phyloP scores from a whole-genome alignment of 78 protist species.

The Neovahlkampfia damariscottae region DNA sequence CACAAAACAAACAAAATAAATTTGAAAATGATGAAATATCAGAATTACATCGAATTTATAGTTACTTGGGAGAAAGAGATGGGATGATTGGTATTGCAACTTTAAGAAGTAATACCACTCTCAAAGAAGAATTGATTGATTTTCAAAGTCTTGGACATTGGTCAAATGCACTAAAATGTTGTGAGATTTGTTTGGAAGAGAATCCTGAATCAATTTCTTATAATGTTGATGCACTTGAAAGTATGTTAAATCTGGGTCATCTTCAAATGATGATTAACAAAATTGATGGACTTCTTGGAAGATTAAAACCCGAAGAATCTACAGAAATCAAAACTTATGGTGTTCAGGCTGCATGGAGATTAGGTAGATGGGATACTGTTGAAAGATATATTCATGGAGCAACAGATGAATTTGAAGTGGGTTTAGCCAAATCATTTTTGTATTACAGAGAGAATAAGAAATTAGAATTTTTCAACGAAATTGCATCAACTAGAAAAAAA shows the following conservation, averaged over 20 bases:
- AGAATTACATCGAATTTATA: background rate
- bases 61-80: slow-evolving; percentile 3
- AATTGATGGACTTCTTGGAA: background rate
- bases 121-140: slow-evolving; percentile 5
- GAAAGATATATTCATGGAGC: background rate
- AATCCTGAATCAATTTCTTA: background rate
- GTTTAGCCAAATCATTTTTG: background rate
- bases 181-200: background rate
- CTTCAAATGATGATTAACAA: background rate
- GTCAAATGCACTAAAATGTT: background rate
- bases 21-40: slow-evolving; percentile 1
- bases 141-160: slow-evolving; percentile 9
- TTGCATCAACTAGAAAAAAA: background rate
- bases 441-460: background rate
- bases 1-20: background rate
- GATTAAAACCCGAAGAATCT: background rate
- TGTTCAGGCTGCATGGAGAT: slow-evolving; percentile 41
- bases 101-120: background rate
- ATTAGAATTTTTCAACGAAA: background rate
- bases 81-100: slow-evolving; percentile 11
- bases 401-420: background rate
- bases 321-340: slow-evolving; percentile 3
- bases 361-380: slow-evolving; percentile 26
- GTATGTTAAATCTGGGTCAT: slow-evolving; percentile 27
- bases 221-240: background rate